Conservation (phyloP, 331 rosid genomes). For the Quercus phellos region DNA sequence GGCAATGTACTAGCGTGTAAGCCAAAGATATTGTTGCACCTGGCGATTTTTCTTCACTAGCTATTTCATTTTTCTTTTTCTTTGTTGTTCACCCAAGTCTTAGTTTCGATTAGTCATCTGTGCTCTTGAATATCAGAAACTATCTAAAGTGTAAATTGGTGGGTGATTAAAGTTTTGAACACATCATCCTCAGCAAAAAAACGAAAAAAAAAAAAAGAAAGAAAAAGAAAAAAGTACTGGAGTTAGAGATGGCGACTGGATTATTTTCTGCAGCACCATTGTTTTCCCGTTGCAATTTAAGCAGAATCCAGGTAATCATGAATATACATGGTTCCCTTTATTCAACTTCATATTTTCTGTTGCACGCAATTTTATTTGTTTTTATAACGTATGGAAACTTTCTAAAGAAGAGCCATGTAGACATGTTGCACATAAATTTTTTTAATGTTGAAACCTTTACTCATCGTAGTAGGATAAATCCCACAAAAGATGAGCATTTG, state of each 20-base stretch:
- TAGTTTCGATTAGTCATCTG: not conserved
- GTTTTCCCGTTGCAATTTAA: not conserved
- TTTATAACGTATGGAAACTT: no score
- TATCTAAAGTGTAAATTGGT: not conserved
- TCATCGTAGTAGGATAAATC: not conserved
- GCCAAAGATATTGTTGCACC: not conserved
- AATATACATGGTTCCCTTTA: not conserved
- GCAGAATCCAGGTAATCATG: slow-evolving; percentile 15
- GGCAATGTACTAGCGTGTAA: not conserved
- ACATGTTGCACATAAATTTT: not conserved
- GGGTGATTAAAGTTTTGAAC: not conserved
- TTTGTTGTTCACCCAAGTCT: not conserved
- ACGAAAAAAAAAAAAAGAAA: not conserved
- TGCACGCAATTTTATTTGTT: not conserved
- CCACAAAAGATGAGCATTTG: not conserved
- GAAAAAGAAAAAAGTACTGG: not conserved
- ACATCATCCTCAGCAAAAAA: not conserved
- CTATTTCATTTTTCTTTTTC: not conserved
- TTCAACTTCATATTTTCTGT: not conserved
- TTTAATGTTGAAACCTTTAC: not conserved
- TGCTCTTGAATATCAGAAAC: not conserved
- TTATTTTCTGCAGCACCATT: not conserved
- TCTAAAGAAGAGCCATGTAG: no score
- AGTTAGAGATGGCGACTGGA: slow-evolving; percentile 18
- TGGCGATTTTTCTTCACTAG: not conserved